Evolutionary conservation across 2,329 filamentous ascomycete genomes (phyloP).

Genomic region (Cadophora gregata): DNA sequence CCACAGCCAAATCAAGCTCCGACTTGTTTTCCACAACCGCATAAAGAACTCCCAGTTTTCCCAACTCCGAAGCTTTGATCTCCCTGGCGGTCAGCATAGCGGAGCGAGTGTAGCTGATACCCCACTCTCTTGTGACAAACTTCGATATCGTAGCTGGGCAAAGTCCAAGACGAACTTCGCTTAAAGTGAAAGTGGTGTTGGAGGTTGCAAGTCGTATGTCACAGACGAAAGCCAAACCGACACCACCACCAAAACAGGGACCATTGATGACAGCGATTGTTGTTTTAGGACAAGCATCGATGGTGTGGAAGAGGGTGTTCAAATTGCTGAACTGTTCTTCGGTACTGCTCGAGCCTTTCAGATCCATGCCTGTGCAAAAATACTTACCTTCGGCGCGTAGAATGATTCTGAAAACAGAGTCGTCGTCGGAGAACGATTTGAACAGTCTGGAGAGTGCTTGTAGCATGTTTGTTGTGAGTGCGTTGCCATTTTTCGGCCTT

Average conservation of each 20-base stretch:
- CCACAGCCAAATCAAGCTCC: not conserved
- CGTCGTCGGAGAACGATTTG: slow-evolving; percentile 35
- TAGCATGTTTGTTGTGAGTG: slow-evolving; percentile 48
- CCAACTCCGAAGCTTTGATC: not conserved
- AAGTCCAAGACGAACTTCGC: slow-evolving; percentile 49
- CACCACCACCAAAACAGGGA: slow-evolving; percentile 51
- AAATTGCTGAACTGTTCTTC: slow-evolving; percentile 36
- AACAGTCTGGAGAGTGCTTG: slow-evolving; percentile 43
- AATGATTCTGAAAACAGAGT: slow-evolving; percentile 45
- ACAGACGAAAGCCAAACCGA: slow-evolving; percentile 51
- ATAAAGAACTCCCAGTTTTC: not conserved
- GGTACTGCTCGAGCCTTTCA: slow-evolving; percentile 21
- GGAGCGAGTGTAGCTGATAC: not conserved
- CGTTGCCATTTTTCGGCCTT: slow-evolving; percentile 46
- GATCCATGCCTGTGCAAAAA: slow-evolving; percentile 52
- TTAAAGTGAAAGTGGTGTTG: slow-evolving; percentile 44
- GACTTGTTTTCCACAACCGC: not conserved
- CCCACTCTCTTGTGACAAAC: slow-evolving; percentile 35
- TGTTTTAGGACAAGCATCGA: slow-evolving; percentile 49
- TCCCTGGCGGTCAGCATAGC: not conserved
- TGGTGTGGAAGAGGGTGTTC: slow-evolving; percentile 45
- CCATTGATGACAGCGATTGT: slow-evolving; percentile 52
- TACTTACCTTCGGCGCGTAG: slow-evolving; percentile 47
- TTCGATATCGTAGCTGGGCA: slow-evolving; percentile 49
- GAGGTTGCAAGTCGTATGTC: slow-evolving; percentile 45